Evolutionary conservation across 257 asterid species (phyloP), one percentile per base, ranked within the genome.

Genomic region (Eustoma russellianum): DNA sequence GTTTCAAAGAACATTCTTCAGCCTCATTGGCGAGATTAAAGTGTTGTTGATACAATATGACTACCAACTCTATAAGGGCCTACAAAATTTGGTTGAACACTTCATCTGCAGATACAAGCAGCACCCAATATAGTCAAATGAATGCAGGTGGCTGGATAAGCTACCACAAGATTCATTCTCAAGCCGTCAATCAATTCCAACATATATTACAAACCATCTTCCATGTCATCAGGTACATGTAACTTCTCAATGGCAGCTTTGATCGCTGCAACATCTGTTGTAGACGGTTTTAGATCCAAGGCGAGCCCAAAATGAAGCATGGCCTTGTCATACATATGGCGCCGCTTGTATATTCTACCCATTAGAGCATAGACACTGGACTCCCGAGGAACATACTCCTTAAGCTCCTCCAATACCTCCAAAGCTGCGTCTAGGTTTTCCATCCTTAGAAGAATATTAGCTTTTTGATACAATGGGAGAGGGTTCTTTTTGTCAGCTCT

Each of bases 301-400:
- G 97, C 96, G 33, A 82, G 69, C 64, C 97, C 98, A 52, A 82
- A 91, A 76, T 91, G 85, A 71, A 91, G 94, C 95, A 92, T 85
- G 74, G 98, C 95, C 47, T 80, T 81, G 63, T 83, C 85, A 16
- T 79, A 66, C 79, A 82, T 78, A 60, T 79, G 77, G 56, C 63
- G 74, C 65, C 83, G 69, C 77, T 88, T 82, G 74, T 85, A 92
- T 48, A 92, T 85, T 67, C 81, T 79, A 56, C 98, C 98, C 98
- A 92, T 92, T 64, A 92, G 69, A 5, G 98, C 95, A 63, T 92
- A 88, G 41, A 92, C 83, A 48, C 98, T 92, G 69, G 93, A 81
- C 73, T 92, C 97, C 9, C 86, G 64, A 10, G 98, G 95, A 45
- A 94, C 94, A 33, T 74, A 82, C 76, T 91, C 98, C 76, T 82